Evolutionary conservation across 495 filamentous ascomycete genomes (phyloP), one percentile per base, ranked within the genome.

Genomic region (Penicillium cinerascens): DNA sequence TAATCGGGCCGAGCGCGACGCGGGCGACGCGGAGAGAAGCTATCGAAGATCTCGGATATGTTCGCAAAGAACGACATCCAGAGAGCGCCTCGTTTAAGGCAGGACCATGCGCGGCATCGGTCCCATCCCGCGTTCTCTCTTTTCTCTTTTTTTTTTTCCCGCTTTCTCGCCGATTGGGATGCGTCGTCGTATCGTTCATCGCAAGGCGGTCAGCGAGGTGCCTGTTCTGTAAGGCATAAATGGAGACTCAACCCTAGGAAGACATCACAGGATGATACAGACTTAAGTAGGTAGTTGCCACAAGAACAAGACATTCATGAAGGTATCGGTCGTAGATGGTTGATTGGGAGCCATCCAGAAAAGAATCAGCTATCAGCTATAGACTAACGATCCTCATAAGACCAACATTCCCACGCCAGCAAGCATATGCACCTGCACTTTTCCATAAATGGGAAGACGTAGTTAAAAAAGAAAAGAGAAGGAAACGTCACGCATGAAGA

Each of bases 201-300:
- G 45, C 45, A 54, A 58, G 67, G 69, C 67, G 67, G 69, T 70
- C 54, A 65, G 38, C 5, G 42, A 1, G n/a, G 22, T 22, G 40
- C 44, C 49, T 44, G 11, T 18, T 52, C 45, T 44, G 16, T 52
- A 49, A 57, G 54, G 54, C 49, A 41, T 3, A 1, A 13, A 23
- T 23, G 25, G 23, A n/a, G 17, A 18, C 13, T 7, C 47, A 23
- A 6, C 25, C 7, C 10, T 3, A 7, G 15, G 22, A 35, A 27
- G 4, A 6, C 5, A 41, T 3, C 16, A 8, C 16, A 20, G 20
- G 11, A 10, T 33, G 29, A 11, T 13, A 33, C 9, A 33, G 4
- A 10, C 26, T 33, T 8, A 10, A 33, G 13, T 33, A 13, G 11
- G 13, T 23, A 23, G 22, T 1, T 33, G 10, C 9, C 3, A 3